Conservation (phyloP, 169 alveolate species). For the Eimeria praecox region DNA sequence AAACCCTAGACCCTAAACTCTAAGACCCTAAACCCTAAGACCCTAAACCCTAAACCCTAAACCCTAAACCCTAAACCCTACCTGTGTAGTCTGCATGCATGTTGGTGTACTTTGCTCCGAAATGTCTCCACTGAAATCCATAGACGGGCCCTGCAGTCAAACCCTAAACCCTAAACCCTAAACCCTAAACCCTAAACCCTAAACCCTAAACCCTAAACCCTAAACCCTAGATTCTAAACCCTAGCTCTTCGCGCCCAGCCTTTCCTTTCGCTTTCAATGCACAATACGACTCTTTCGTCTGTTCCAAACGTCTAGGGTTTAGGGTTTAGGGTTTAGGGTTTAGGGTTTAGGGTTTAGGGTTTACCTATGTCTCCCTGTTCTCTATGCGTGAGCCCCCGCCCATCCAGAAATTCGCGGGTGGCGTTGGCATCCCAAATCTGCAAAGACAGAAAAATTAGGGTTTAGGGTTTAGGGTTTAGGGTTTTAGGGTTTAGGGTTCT, state of each 20-base stretch:
- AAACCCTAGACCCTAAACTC: slow-evolving; percentile 38
- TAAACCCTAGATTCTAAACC: slow-evolving; percentile 67
- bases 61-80: slow-evolving; percentile 14
- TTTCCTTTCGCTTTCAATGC: background rate
- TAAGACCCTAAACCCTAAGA: background rate
- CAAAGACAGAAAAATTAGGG: background rate
- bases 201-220: slow-evolving; percentile 17
- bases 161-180: slow-evolving; percentile 10
- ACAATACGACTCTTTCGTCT: background rate
- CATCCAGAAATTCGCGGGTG: slow-evolving; percentile 97
- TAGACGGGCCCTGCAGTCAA: slow-evolving; percentile 94
- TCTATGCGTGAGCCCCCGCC: slow-evolving; percentile 95
- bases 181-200: slow-evolving; percentile 78
- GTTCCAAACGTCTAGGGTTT: background rate
- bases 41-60: background rate
- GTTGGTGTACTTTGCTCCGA: slow-evolving; percentile 96
- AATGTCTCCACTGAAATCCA: slow-evolving; percentile 99
- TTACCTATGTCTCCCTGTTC: slow-evolving; percentile 96
- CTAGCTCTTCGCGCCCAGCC: background rate
- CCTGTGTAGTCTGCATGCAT: slow-evolving; percentile 93
- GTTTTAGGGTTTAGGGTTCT: slow-evolving; percentile 11
- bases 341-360: slow-evolving; percentile 40
- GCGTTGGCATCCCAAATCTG: slow-evolving; percentile 99
- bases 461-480: slow-evolving; percentile 46
- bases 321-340: background rate